Base-by-base conservation (phyloP, 1,284 basidiomycete genomes). In the Acaromyces ingoldii region DNA sequence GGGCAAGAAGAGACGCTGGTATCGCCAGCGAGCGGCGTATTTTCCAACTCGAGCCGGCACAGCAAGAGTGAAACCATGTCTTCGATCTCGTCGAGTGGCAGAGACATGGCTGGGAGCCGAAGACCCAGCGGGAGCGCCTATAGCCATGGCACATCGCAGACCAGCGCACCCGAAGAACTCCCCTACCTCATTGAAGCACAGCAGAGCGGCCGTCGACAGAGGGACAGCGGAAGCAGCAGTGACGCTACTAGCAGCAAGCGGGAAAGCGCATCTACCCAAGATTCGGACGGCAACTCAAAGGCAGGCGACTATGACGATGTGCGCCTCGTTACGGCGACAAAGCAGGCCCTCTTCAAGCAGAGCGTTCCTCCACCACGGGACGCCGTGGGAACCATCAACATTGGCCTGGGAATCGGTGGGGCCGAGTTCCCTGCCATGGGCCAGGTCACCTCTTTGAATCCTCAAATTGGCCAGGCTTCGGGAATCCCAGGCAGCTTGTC, bases 341-440 rank as follows among this genome's bases (percentile, higher is more conserved):
- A n/a, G n/a, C n/a, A n/a, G n/a, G n/a, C n/a, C n/a, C n/a, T n/a
- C n/a, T n/a, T n/a, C n/a, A n/a, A n/a, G n/a, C n/a, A n/a, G n/a
- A n/a, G n/a, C n/a, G n/a, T n/a, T n/a, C 17, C 36, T 37, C 36
- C 36, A 17, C n/a, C 22, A 5, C 2, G 11, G 5, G 11, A 15
- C 13, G 6, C 25, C 6, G 34, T 15, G 4, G 4, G 17, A 29
- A 17, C 7, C 7, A 7, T 40, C 17, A 19, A 22, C 38, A 40
- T 22, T 40, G 7, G 38, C 42, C 41, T 49, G 17, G 48, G 48
- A 13, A 49, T 49, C 25, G 48, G 48, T 9, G 37, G 48, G 2
- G 24, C 42, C 15, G 42, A 45, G 6, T 11, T 45, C 15, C 24
- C 42, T 22, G 22, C 25, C 11, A 33, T n/a, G n/a, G n/a, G n/a